A percentile compares a stretch with the other conserved stretches of the same genome.
Evolutionary conservation across 306 rosid species (phyloP).

Genomic region (Bauhinia variegata): DNA sequence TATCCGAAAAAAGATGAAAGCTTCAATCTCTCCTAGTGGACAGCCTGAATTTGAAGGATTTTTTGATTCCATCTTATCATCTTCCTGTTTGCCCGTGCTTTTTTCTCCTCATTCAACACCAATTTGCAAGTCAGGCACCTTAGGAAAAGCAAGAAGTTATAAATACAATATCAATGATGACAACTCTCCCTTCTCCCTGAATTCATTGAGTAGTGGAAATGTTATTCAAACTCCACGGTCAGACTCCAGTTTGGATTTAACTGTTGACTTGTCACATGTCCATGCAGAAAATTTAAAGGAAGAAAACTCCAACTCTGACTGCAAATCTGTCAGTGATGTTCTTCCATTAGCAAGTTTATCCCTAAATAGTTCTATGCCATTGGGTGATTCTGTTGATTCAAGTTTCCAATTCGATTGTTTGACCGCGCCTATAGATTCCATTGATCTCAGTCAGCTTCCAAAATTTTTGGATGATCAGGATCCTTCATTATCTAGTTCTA

Average conservation of each 20-base stretch:
- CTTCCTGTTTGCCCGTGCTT: conserved; percentile 39
- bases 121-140: conserved; percentile 32
- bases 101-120: conserved; percentile 50
- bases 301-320: conserved; percentile 42
- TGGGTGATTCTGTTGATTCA: conserved; percentile 54
- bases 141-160: conserved; percentile 34
- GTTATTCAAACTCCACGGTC: conserved; percentile 80
- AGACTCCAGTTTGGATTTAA: conserved; percentile 53
- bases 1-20: conserved; percentile 34
- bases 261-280: conserved; percentile 45
- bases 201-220: conserved; percentile 65
- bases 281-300: conserved; percentile 44
- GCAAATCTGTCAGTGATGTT: conserved; percentile 44
- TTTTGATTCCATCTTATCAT: conserved; percentile 42
- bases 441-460: conserved; percentile 58
- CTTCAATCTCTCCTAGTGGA: conserved; percentile 48
- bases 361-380: conserved; percentile 37
- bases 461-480: conserved; percentile 50
- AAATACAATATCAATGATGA: conserved; percentile 40
- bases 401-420: conserved; percentile 78
- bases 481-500: conserved; percentile 59
- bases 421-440: conserved; percentile 52
- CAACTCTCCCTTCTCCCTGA: conserved; percentile 66
- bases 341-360: conserved; percentile 45
- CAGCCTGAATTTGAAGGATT: conserved; percentile 51